A percentile compares a stretch with the other conserved stretches of the same genome.
These are phyloP conservation scores for Astragalus glycyphyllos DNA, from an alignment of 306 rosid genomes.

Conservation along the genomic window DNA sequence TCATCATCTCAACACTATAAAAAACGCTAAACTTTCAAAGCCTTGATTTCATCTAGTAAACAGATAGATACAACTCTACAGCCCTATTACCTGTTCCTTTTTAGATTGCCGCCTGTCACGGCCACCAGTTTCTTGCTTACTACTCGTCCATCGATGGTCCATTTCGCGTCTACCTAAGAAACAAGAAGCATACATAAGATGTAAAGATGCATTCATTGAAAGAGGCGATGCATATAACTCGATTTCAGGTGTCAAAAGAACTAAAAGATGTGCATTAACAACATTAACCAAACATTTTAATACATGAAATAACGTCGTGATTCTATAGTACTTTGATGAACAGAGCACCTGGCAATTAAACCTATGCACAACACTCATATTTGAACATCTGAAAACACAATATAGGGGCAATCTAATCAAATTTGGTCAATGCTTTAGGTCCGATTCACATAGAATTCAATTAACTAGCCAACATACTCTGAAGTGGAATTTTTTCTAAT, in stretches of 20 bases:
- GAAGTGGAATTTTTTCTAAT: neutral
- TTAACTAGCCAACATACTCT: neutral
- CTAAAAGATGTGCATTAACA: neutral
- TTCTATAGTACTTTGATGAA: neutral
- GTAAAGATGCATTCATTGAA: neutral
- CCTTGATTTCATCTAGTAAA: neutral
- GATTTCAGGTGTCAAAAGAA: constrained; percentile 1
- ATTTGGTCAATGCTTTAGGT: neutral
- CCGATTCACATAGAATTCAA: constrained; percentile 6
- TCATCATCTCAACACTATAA: neutral
- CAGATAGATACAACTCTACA: neutral
- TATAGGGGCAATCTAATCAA: neutral
- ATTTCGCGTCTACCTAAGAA: constrained; percentile 49
- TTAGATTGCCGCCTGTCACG: constrained; percentile 50
- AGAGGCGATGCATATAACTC: neutral
- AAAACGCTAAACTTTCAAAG: neutral
- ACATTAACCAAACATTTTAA: constrained; percentile 8
- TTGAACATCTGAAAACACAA: constrained; percentile 2
- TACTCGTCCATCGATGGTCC: constrained; percentile 63
- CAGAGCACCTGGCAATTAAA: neutral
- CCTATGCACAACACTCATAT: neutral
- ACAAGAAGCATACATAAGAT: constrained; percentile 9
- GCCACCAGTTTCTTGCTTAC: constrained; percentile 55
- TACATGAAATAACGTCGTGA: neutral
- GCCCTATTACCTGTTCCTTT: constrained; percentile 61